Evolutionary conservation across 164 flowering plant species (phyloP).

Genomic region (Amborella trichopoda): DNA sequence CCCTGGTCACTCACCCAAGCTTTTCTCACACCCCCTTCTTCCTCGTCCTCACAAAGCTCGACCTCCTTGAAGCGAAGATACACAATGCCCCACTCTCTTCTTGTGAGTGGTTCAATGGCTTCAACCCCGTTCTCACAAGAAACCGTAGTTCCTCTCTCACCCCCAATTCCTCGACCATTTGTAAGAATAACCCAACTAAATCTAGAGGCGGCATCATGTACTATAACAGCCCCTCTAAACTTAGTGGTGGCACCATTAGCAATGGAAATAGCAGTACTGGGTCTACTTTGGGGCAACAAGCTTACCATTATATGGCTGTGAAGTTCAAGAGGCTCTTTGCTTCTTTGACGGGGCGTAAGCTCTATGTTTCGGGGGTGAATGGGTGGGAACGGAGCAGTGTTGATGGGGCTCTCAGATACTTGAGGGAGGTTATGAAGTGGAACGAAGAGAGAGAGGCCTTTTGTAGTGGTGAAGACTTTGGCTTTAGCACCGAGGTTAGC

Average conservation of each 20-base stretch:
- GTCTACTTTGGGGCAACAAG: slow-evolving; percentile 56
- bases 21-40: slow-evolving; percentile 75
- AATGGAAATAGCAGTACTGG: slow-evolving; percentile 25
- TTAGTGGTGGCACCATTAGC: slow-evolving; percentile 11
- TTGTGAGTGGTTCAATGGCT: slow-evolving; percentile 89
- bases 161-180: too few relatives aligned
- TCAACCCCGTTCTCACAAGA: slow-evolving; percentile 57
- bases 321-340: slow-evolving; percentile 76
- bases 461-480: slow-evolving; percentile 42
- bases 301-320: slow-evolving; percentile 68
- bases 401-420: slow-evolving; percentile 58
- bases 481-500: slow-evolving; percentile 68
- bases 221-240: neutral
- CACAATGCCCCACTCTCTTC: slow-evolving; percentile 41
- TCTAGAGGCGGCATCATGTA: too few relatives aligned
- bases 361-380: slow-evolving; percentile 54
- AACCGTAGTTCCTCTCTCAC: slow-evolving; percentile 16
- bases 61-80: slow-evolving; percentile 63
- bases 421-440: slow-evolving; percentile 87
- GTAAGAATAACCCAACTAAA: too few relatives aligned
- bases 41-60: slow-evolving; percentile 70
- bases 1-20: slow-evolving; percentile 69
- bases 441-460: slow-evolving; percentile 61
- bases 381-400: slow-evolving; percentile 65
- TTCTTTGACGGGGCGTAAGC: slow-evolving; percentile 60